Evolutionary conservation across 371 early-diverging fungal genomes (phyloP).

Genomic region (Mucor irregularis): DNA sequence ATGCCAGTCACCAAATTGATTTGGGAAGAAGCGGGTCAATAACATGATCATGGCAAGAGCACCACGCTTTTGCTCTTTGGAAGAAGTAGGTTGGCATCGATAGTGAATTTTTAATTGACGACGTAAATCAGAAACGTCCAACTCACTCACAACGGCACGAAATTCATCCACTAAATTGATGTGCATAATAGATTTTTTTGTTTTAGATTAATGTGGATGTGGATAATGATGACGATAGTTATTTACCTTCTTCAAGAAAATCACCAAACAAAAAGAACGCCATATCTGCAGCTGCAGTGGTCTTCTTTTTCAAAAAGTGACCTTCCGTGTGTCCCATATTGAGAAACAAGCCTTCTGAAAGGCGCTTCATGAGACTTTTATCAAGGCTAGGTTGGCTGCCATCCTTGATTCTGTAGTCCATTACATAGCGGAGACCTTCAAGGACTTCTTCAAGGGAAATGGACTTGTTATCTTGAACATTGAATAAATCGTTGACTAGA

Average conservation of each 20-base stretch:
- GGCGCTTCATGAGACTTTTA: constrained; percentile 75
- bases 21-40: constrained; percentile 41
- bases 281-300: constrained; percentile 80
- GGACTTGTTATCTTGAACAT: constrained; percentile 68
- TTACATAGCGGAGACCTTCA: constrained; percentile 89
- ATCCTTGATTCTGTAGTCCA: constrained; percentile 89
- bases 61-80: constrained; percentile 64
- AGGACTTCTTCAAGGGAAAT: constrained; percentile 85
- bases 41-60: constrained; percentile 79
- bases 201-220: no score
- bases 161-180: constrained; percentile 49
- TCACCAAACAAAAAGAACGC: constrained; percentile 92
- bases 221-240: no score
- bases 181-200: not conserved
- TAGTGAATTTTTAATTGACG: constrained; percentile 78
- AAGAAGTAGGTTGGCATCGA: constrained; percentile 70
- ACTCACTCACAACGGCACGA: constrained; percentile 75
- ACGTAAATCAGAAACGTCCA: constrained; percentile 75
- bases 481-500: constrained; percentile 69
- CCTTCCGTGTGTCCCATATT: constrained; percentile 73
- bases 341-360: constrained; percentile 82
- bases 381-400: constrained; percentile 85
- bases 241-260: constrained; percentile 77
- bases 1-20: constrained; percentile 82
- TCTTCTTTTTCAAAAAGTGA: constrained; percentile 57